Evolutionary conservation across 441 rosid species (phyloP), one percentile per base, ranked within the genome.

Genomic region (Flueggea neowawraea): DNA sequence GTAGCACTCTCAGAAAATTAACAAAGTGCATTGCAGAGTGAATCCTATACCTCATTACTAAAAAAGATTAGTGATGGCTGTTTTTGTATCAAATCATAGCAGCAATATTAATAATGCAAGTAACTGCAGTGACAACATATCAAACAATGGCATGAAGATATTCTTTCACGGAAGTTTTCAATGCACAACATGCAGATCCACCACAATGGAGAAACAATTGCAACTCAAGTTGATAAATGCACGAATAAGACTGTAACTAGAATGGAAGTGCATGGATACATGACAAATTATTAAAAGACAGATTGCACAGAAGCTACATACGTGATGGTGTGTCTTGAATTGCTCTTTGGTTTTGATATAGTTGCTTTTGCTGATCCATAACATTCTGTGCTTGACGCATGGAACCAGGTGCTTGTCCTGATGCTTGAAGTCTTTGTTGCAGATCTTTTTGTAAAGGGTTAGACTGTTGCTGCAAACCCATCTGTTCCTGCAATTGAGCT

Each of bases 341-440:
- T 57, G 78, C 52, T 73, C 92, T 82, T 68, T 89, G 95, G 33
- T 90, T 72, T 74, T 81, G 97, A 81, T 83, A 88, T 59, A 91
- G 68, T 70, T 91, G 97, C 84, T 89, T 89, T 77, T 88, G 97
- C 68, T 78, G 97, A 78, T 91, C 96, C 64, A 87, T 75, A 50
- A 86, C 77, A 83, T 75, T 89, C 64, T 82, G 97, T 28, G 80
- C 82, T 64, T 84, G 99, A 82, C 82, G 86, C 84, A 87, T 71
- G 74, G 96, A 73, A 63, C 86, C 89, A n/a, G 95, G 65, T 65
- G 81, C 73, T 75, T 84, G 96, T 68, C 81, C 88, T 44, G 97
- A 65, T 71, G 82, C 74, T 75, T 84, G 97, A 63, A 87, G 80
- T 71, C 97, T 82, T 69, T 88, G 91, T 62, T 87, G 95, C 81